Conservation (phyloP, 805 yeast genomes). For the Saccharomycopsis babjevae region DNA sequence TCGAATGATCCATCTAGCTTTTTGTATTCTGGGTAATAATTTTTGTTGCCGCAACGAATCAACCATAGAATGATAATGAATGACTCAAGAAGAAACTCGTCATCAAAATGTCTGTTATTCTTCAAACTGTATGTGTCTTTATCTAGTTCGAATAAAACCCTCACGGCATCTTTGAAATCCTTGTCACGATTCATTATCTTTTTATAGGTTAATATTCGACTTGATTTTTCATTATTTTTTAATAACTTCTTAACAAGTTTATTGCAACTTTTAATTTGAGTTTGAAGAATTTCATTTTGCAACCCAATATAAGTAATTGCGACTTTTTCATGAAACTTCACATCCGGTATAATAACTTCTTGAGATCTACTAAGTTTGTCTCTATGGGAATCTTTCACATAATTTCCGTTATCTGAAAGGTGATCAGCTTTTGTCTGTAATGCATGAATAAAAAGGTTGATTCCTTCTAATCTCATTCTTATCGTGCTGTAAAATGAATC, state of each 20-base stretch:
- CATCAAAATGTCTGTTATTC: background rate
- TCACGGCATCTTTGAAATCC: slow-evolving; percentile 26
- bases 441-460: slow-evolving; percentile 34
- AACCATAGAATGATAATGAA: slow-evolving; percentile 51
- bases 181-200: slow-evolving; percentile 46
- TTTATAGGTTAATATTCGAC: slow-evolving; percentile 50
- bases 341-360: slow-evolving; percentile 9
- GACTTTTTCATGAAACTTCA: background rate
- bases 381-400: slow-evolving; percentile 33
- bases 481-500: slow-evolving; percentile 27
- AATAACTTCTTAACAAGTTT: slow-evolving; percentile 36
- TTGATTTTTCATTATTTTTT: slow-evolving; percentile 20
- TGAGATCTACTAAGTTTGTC: slow-evolving; percentile 29
- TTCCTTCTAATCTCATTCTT: slow-evolving; percentile 52
- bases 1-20: slow-evolving; percentile 1
- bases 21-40: slow-evolving; percentile 9
- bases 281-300: slow-evolving; percentile 40
- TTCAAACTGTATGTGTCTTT: background rate
- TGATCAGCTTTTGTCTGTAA: background rate
- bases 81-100: background rate
- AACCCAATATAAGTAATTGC: slow-evolving; percentile 31
- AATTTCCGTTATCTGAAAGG: background rate
- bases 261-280: slow-evolving; percentile 36
- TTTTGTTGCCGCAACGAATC: slow-evolving; percentile 43
- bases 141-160: background rate